phyloP scores from a whole-genome alignment of 306 rosid genomes.

The Sechiopsis laciniata region DNA sequence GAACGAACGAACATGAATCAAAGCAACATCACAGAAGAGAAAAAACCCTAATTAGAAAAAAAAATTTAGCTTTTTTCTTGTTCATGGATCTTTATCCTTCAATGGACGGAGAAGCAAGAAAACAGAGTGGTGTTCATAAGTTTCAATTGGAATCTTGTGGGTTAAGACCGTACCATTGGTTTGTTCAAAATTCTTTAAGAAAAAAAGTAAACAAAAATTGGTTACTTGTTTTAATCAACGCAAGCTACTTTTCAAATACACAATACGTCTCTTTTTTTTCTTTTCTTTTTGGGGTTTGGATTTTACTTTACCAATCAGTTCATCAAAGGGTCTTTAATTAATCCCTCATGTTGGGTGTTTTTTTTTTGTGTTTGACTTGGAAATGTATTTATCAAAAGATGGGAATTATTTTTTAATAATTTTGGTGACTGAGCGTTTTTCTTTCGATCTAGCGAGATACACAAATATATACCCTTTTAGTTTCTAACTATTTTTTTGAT shows the following conservation, averaged over 20 bases:
- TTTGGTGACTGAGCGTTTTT: constrained; percentile 20
- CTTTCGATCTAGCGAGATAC: neutral
- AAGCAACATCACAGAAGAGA: neutral
- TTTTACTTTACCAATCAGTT: constrained; percentile 18
- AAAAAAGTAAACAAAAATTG: constrained; percentile 7
- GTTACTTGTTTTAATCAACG: constrained; percentile 22
- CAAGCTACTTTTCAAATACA: constrained; percentile 2
- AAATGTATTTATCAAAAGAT: constrained; percentile 21
- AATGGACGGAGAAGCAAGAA: neutral
- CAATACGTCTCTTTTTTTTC: neutral
- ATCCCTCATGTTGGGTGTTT: constrained; percentile 16
- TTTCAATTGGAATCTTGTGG: constrained; percentile 15
- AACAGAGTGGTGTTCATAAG: neutral
- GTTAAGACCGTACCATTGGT: constrained; percentile 22
- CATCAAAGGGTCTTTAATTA: constrained; percentile 23
- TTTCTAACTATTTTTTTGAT: constrained; percentile 21
- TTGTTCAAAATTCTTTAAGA: constrained; percentile 11
- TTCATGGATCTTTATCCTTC: neutral
- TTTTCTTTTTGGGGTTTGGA: constrained; percentile 9
- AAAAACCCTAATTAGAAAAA: neutral
- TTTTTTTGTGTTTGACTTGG: constrained; percentile 11
- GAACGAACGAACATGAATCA: too few species aligned
- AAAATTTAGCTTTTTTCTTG: neutral
- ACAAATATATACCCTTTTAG: constrained; percentile 11
- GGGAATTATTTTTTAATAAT: constrained; percentile 19